Evolutionary conservation across 768 basidiomycete species (phyloP).

Genomic region (Rhizopogon sp.): DNA sequence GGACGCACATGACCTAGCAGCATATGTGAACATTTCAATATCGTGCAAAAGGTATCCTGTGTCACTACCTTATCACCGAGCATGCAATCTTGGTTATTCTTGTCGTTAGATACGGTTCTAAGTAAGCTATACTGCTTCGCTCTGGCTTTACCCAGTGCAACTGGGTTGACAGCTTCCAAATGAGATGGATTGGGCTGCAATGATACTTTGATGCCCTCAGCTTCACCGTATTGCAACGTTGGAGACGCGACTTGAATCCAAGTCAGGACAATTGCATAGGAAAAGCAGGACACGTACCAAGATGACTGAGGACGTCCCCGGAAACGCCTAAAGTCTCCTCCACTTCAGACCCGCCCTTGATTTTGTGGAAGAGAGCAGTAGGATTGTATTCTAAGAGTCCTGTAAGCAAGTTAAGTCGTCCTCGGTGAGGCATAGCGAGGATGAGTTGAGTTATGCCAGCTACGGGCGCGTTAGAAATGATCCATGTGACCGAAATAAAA

Average conservation of each 20-base stretch:
- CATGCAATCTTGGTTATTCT: constrained; percentile 19
- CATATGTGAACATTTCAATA: constrained; percentile 21
- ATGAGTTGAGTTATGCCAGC: constrained; percentile 70
- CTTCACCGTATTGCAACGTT: constrained; percentile 49
- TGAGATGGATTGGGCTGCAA: constrained; percentile 80
- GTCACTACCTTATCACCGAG: constrained; percentile 26
- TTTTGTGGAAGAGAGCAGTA: constrained; percentile 78
- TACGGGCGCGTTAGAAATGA: constrained; percentile 14
- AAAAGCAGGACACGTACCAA: constrained; percentile 39
- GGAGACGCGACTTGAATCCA: constrained; percentile 54
- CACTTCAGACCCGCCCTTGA: constrained; percentile 72
- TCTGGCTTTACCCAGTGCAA: constrained; percentile 85
- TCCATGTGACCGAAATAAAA: background rate
- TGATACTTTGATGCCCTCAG: constrained; percentile 59
- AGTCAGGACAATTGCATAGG: background rate
- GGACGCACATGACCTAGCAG: constrained; percentile 80
- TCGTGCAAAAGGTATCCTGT: background rate
- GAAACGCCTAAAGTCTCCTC: constrained; percentile 62
- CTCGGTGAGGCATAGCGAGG: constrained; percentile 85
- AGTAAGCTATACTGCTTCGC: constrained; percentile 86
- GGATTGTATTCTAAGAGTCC: constrained; percentile 67
- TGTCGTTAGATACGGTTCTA: constrained; percentile 45
- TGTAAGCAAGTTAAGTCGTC: constrained; percentile 80
- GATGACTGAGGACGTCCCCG: constrained; percentile 87
- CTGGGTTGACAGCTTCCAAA: constrained; percentile 85